A percentile compares a stretch with the other conserved stretches of the same genome.
Conservation (phyloP, 441 rosid species). For the Gossypium gossypioides region DNA sequence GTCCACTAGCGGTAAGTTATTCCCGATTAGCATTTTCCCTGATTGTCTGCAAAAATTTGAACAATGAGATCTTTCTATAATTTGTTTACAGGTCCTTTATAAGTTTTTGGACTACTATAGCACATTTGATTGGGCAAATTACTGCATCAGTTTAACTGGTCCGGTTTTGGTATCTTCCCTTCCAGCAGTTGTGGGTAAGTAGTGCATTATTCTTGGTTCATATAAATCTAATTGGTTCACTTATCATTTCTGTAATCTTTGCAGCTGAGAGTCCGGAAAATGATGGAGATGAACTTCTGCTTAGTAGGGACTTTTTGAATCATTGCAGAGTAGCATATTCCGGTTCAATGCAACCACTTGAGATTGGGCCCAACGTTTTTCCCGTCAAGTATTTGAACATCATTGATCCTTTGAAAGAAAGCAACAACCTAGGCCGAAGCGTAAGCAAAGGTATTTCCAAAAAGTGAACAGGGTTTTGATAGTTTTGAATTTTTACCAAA, state of each 20-base stretch:
- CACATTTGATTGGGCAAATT: conserved; percentile 74
- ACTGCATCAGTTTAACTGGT: conserved; percentile 49
- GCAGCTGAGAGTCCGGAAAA: conserved; percentile 30
- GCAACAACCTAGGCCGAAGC: conserved; percentile 89
- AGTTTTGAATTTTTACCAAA: neutral
- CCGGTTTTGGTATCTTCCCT: conserved; percentile 50
- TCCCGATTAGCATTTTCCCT: conserved; percentile 12
- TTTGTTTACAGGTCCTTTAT: conserved; percentile 53
- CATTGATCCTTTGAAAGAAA: conserved; percentile 71
- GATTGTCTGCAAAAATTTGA: conserved; percentile 9
- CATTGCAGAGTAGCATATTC: conserved; percentile 41
- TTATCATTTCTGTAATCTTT: conserved; percentile 16
- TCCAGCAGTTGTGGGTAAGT: conserved; percentile 46
- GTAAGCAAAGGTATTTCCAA: conserved; percentile 56
- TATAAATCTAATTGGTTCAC: conserved; percentile 9
- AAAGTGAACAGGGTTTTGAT: conserved; percentile 1
- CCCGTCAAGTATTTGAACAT: conserved; percentile 63
- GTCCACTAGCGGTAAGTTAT: conserved; percentile 69
- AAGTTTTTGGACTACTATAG: conserved; percentile 76
- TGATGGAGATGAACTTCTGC: conserved; percentile 35
- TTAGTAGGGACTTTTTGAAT: conserved; percentile 47
- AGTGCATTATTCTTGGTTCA: conserved; percentile 6
- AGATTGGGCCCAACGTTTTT: conserved; percentile 32
- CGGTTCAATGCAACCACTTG: conserved; percentile 31
- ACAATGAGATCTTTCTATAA: conserved; percentile 8